Evolutionary conservation across 2,329 filamentous ascomycete species (phyloP), one percentile per base, ranked within the genome.

Genomic region (Gaeumannomyces sp.): DNA sequence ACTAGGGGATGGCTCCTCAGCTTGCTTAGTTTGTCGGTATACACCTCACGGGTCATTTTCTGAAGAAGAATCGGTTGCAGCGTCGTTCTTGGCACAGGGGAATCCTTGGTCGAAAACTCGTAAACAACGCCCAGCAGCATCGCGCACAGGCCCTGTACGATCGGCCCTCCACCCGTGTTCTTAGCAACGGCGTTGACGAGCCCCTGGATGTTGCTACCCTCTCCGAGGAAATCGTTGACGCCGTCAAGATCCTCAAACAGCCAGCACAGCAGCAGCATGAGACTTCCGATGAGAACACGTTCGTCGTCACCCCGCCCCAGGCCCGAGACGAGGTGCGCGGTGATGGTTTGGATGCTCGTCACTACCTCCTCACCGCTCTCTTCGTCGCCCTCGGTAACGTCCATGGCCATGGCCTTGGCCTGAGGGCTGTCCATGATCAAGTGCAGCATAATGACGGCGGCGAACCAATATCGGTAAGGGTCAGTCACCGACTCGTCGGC

Each of bases 61-160:
- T 89, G 87, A 33, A 86, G 82, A 50, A 99, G 80, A 33, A 97
- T 84, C 29, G 90, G 87, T 71, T 96, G 91, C 59, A 99, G 79
- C 13, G 90, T 93, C 29, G 87, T 83, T 67, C 95, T 85, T 7
- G 94, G 86, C 63, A 99, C 89, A 0, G 95, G 92, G 0, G 94
- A 98, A 76, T 99, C 95, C 73, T 96, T 97, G 0, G 94, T 97
- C 13, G 94, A 98, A 72, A 98, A 99, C 72, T 99, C 95, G 74
- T 98, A 99, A 5, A 95, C 84, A 27, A 96, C 89, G 13, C 94
- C 95, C 1, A 98, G 82, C 0, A 99, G 79, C 73, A 93, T 87
- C 22, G 93, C 90, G 73, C 90, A 92, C 16, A 99, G 82, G 2
- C 95, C 95, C 69, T 92, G 90, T 19, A 94, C 82, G 38, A 96